Conservation (phyloP, 2,329 filamentous ascomycete species). For the Apiospora sp. region DNA sequence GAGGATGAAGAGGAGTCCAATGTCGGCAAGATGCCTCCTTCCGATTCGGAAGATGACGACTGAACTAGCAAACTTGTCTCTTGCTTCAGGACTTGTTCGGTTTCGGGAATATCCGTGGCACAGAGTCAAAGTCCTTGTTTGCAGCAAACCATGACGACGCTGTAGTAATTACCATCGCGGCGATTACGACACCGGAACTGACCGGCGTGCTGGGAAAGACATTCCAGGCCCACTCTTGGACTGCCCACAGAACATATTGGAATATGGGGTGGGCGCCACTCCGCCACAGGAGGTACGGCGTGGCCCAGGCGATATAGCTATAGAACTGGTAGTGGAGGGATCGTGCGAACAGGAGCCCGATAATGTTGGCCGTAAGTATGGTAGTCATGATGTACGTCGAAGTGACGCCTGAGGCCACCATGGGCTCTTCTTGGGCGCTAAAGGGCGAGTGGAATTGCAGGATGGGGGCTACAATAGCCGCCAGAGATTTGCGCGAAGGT, state of each 20-base stretch:
- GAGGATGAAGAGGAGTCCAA: conserved; percentile 80
- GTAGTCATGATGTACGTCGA: conserved; percentile 79
- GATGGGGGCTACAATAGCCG: conserved; percentile 59
- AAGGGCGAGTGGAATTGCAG: conserved; percentile 55
- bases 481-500: conserved; percentile 67
- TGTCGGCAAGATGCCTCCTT: conserved; percentile 85
- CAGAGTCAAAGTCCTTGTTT: conserved; percentile 46
- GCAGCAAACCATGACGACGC: conserved; percentile 66
- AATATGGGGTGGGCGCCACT: conserved; percentile 72
- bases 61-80: conserved; percentile 29
- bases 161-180: conserved; percentile 72
- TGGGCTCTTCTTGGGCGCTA: conserved; percentile 59
- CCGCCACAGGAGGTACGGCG: conserved; percentile 86
- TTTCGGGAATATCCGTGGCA: conserved; percentile 28
- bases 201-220: conserved; percentile 78
- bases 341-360: conserved; percentile 85
- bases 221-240: conserved; percentile 95
- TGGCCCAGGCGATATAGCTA: conserved; percentile 88
- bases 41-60: conserved; percentile 76
- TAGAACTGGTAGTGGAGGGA: conserved; percentile 97
- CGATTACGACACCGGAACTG: conserved; percentile 71
- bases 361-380: conserved; percentile 76
- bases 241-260: conserved; percentile 74
- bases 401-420: conserved; percentile 66
- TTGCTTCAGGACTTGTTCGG: conserved; percentile 36